phyloP scores from a whole-genome alignment of 1,284 basidiomycete genomes.

The Coniophora puteana region DNA sequence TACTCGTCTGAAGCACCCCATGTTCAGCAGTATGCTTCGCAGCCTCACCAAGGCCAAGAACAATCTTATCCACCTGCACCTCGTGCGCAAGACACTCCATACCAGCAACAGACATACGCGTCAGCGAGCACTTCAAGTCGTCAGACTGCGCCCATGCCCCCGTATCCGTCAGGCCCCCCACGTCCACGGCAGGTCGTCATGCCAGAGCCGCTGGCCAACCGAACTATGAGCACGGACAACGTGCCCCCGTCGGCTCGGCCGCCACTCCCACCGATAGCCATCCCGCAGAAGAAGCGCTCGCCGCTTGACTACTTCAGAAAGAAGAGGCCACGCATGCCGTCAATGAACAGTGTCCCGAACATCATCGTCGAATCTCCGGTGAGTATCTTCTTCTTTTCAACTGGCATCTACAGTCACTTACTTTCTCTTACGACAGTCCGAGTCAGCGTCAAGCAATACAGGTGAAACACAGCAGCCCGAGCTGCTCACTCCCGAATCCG shows the following conservation, averaged over 20 bases:
- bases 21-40: no score
- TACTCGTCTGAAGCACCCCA: no score
- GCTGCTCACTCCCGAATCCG: constrained; percentile 26
- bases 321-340: constrained; percentile 25
- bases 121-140: constrained; percentile 2
- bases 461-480: constrained; percentile 18
- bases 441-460: constrained; percentile 20
- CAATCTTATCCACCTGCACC: no score
- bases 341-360: constrained; percentile 26
- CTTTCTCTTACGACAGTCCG: constrained; percentile 17
- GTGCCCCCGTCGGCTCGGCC: neutral
- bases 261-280: neutral
- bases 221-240: neutral
- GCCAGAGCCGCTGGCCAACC: constrained; percentile 15
- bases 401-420: neutral
- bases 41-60: no score
- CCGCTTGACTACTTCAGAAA: constrained; percentile 21
- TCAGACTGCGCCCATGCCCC: constrained; percentile 14
- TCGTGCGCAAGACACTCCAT: no score
- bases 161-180: constrained; percentile 7
- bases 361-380: constrained; percentile 35
- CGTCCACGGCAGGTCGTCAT: constrained; percentile 15
- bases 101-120: neutral
- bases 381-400: constrained; percentile 3
- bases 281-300: constrained; percentile 8